phyloP scores from a whole-genome alignment of 2,329 filamentous ascomycete genomes.

The Blastomyces percursus region DNA sequence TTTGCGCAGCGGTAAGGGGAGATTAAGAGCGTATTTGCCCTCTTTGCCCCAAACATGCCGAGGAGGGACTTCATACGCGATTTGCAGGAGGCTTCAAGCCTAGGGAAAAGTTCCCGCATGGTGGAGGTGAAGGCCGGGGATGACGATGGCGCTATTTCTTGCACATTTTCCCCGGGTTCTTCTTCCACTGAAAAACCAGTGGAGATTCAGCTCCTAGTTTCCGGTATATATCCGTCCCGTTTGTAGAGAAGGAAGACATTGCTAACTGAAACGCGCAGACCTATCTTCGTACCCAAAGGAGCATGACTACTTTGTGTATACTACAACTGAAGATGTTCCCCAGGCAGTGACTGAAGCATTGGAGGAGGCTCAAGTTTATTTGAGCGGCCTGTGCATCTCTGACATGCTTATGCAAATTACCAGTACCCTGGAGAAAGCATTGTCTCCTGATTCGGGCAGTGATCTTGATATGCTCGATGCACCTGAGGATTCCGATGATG shows the following conservation, averaged over 20 bases:
- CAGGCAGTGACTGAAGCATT: constrained; percentile 29
- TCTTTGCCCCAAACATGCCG: constrained; percentile 45
- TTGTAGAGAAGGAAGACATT: background rate
- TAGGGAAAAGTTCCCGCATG: constrained; percentile 39
- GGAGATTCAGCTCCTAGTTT: constrained; percentile 30
- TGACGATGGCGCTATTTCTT: constrained; percentile 61
- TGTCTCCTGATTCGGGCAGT: constrained; percentile 16
- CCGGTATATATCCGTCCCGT: constrained; percentile 24
- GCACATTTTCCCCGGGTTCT: constrained; percentile 40
- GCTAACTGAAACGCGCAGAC: constrained; percentile 32
- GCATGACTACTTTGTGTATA: constrained; percentile 49
- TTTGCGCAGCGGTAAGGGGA: background rate
- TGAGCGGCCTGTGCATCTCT: constrained; percentile 35
- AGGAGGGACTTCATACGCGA: constrained; percentile 56
- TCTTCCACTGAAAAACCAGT: constrained; percentile 20
- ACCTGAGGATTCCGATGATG: constrained; percentile 27
- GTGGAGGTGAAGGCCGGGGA: constrained; percentile 48
- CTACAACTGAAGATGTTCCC: constrained; percentile 34
- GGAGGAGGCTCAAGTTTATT: constrained; percentile 35
- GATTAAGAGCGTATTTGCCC: background rate
- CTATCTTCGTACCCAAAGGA: constrained; percentile 48
- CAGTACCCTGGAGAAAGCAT: constrained; percentile 23
- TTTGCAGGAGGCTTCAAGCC: constrained; percentile 32
- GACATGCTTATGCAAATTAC: constrained; percentile 42
- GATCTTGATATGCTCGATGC: constrained; percentile 18